Percentiles rank a stretch among this genome's conserved stretches.
These are phyloP conservation scores for Jacaranda copaia DNA, from an alignment of 257 asterid species.

Conservation along the genomic window DNA sequence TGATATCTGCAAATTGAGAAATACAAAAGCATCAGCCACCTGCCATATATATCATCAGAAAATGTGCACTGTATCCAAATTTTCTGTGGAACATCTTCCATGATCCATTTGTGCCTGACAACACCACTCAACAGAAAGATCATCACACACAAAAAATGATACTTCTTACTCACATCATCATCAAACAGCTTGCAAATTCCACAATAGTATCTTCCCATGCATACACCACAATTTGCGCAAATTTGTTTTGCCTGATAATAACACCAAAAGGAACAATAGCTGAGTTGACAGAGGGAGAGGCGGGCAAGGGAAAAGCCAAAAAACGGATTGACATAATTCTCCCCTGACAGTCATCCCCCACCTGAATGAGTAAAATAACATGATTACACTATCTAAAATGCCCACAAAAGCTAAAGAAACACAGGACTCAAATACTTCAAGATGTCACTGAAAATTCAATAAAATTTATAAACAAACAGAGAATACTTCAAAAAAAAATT, in stretches of 20 bases:
- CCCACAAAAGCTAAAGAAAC: background rate
- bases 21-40: slow-evolving; percentile 11
- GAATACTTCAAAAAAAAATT: background rate
- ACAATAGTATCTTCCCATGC: slow-evolving; percentile 85
- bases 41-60: background rate
- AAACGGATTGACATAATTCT: background rate
- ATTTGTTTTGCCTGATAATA: slow-evolving; percentile 67
- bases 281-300: background rate
- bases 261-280: slow-evolving; percentile 7
- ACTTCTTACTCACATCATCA: slow-evolving; percentile 72
- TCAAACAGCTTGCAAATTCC: slow-evolving; percentile 85
- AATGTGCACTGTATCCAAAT: background rate
- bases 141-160: slow-evolving; percentile 7
- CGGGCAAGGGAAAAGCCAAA: background rate
- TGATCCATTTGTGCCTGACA: background rate
- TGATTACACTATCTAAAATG: background rate
- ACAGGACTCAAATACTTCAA: background rate
- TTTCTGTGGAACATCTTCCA: no score
- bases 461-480: background rate
- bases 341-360: slow-evolving; percentile 9
- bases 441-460: slow-evolving; percentile 2
- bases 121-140: slow-evolving; percentile 15
- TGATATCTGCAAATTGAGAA: slow-evolving; percentile 58
- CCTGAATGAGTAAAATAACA: background rate
- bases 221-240: slow-evolving; percentile 81